Base-by-base conservation (phyloP, 305 asterid species). In the Fraxinus greggii region DNA sequence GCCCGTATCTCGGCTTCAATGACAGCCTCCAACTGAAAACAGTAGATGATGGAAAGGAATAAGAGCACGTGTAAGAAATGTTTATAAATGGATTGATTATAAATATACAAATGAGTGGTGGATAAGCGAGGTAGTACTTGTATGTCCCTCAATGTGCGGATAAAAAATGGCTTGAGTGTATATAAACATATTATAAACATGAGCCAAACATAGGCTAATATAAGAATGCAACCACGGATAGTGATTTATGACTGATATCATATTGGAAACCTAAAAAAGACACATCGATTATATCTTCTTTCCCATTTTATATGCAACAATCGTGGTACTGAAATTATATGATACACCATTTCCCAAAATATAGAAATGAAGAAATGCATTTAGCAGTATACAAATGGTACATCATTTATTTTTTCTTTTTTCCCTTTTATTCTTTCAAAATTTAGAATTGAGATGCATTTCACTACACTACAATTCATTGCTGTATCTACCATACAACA, bases 1-100 rank as follows among this genome's bases (percentile, higher is more conserved):
- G 98, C 98, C 87, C 92, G 95, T 88, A 91, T 96, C 87, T 96
- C 99, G 59, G 99, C 98, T 81, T 93, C 98, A 86, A 94, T 94
- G 24, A 96, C 98, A 78, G 85, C 88, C 82, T 91, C 98, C 76
- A 96, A 90, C 99, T 95, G 88, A 88, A 89, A 86, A 56, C 61
- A 84, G 81, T 42, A 75, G 24, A 78, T n/a, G 40, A 29, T 42
- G 83, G 36, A 80, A 31, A 83, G 29, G 29, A 67, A 21, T 48
- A 48, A 48, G 7, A 48, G 59, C 21, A 3, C 0, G 56, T 45
- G 12, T 42, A 0, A 3, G 5, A 42, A 42, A 17, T 45, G 6
- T 45, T 48, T 48, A 15, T 48, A 48, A 45, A 48, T 48, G 21
- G 59, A 15, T 48, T 15, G n/a, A 15, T 4, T 48, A 15, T 48